These are phyloP conservation scores for Brettanomyces custersianus DNA, from an alignment of 805 yeast genomes.

Conservation along the genomic window DNA sequence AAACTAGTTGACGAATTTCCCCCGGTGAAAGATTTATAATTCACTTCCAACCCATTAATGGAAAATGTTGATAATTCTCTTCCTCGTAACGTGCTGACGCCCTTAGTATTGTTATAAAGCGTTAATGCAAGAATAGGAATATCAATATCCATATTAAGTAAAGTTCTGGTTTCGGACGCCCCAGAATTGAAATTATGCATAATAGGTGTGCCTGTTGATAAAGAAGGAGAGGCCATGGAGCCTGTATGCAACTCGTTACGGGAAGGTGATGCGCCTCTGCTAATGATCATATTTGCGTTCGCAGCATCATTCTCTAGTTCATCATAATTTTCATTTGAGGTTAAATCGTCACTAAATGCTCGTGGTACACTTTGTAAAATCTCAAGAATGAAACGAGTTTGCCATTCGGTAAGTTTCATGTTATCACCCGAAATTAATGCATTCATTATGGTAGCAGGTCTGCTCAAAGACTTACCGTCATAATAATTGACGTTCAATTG, in stretches of 20 bases:
- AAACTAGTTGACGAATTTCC: slow-evolving; percentile 52
- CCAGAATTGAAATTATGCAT: too few relatives aligned
- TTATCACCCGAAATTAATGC: slow-evolving; percentile 60
- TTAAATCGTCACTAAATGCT: slow-evolving; percentile 39
- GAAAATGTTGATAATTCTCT: slow-evolving; percentile 48
- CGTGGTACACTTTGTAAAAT: slow-evolving; percentile 46
- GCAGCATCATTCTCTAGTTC: slow-evolving; percentile 58
- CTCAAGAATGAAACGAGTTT: slow-evolving; percentile 47
- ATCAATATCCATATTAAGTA: slow-evolving; percentile 27
- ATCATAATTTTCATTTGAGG: slow-evolving; percentile 32
- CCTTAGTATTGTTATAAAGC: slow-evolving; percentile 43
- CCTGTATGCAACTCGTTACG: neutral
- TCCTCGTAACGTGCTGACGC: slow-evolving; percentile 25
- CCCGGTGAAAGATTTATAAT: slow-evolving; percentile 41
- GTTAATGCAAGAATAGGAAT: slow-evolving; percentile 60
- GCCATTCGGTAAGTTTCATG: slow-evolving; percentile 64
- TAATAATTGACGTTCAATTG: slow-evolving; percentile 48
- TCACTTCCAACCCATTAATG: slow-evolving; percentile 47
- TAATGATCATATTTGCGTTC: slow-evolving; percentile 46
- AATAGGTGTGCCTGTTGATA: too few relatives aligned
- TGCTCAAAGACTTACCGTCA: slow-evolving; percentile 27
- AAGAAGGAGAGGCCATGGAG: neutral
- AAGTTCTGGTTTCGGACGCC: neutral
- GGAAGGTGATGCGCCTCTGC: slow-evolving; percentile 6
- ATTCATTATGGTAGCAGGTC: slow-evolving; percentile 41